Evolutionary conservation across 176 grass and related monocot species (phyloP).

Genomic region (Phoenix dactylifera): DNA sequence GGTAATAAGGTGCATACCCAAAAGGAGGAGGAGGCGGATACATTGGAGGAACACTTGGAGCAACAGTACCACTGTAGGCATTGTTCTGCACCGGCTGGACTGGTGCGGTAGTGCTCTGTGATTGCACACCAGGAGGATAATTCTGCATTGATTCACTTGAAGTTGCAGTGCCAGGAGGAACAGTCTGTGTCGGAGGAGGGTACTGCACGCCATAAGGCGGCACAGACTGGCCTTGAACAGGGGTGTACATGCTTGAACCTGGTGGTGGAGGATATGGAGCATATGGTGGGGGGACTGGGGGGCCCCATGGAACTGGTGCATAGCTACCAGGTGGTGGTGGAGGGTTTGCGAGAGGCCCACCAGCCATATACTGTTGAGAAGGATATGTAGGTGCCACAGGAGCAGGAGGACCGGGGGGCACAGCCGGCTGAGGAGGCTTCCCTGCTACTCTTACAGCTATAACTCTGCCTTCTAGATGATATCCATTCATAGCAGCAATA

Average conservation of each 20-base stretch:
- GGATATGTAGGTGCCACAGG: slow-evolving; percentile 33
- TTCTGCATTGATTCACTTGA: slow-evolving; percentile 40
- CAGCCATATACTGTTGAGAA: slow-evolving; percentile 61
- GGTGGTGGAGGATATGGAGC: slow-evolving; percentile 51
- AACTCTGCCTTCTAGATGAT: slow-evolving; percentile 72
- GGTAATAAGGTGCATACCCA: slow-evolving; percentile 66
- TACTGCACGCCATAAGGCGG: slow-evolving; percentile 57
- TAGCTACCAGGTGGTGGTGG: slow-evolving; percentile 74
- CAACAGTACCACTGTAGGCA: slow-evolving; percentile 38
- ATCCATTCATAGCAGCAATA: slow-evolving; percentile 70
- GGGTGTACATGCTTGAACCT: slow-evolving; percentile 51
- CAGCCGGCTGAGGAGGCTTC: slow-evolving; percentile 40
- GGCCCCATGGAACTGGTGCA: slow-evolving; percentile 63
- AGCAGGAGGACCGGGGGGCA: slow-evolving; percentile 27
- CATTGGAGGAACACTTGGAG: slow-evolving; percentile 31
- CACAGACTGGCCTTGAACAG: slow-evolving; percentile 37
- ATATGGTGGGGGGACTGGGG: slow-evolving; percentile 47
- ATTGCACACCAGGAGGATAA: slow-evolving; percentile 42
- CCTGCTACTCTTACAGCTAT: slow-evolving; percentile 89
- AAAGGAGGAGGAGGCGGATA: slow-evolving; percentile 25
- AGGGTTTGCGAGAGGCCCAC: slow-evolving; percentile 13
- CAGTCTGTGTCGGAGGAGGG: slow-evolving; percentile 34
- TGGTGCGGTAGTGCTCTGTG: slow-evolving; percentile 34
- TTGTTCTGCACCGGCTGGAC: slow-evolving; percentile 39
- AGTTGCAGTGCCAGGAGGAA: slow-evolving; percentile 54